These are phyloP conservation scores for Quercus parvula DNA, from an alignment of 306 rosid species.

Conservation along the genomic window DNA sequence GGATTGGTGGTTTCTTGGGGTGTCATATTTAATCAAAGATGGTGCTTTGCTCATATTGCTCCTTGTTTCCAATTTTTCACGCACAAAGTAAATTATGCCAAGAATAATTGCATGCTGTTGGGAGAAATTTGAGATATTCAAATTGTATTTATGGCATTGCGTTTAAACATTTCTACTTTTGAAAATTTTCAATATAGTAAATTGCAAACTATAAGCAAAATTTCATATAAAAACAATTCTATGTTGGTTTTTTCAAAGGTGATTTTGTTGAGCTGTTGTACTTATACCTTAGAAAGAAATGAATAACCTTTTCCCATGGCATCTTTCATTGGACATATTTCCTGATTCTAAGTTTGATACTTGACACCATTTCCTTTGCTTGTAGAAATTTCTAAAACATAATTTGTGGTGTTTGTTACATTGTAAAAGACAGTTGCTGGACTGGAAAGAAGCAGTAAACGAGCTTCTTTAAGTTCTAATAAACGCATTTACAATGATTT, in stretches of 20 bases:
- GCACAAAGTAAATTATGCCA: background rate
- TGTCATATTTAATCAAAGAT: background rate
- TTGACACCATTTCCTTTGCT: conserved; percentile 15
- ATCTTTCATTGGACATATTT: background rate
- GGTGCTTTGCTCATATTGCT: background rate
- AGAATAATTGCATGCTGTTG: background rate
- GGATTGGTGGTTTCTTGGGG: background rate
- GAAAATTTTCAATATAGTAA: background rate
- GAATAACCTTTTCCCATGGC: background rate
- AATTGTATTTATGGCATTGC: background rate
- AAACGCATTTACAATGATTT: conserved; percentile 24
- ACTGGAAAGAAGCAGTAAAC: conserved; percentile 32
- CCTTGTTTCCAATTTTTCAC: background rate
- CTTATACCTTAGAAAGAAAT: conserved; percentile 8
- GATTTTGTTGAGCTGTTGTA: background rate
- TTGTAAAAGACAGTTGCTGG: conserved; percentile 59
- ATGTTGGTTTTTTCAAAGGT: background rate
- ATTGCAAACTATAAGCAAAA: conserved; percentile 12
- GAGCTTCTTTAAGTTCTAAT: conserved; percentile 35
- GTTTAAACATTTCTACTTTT: background rate
- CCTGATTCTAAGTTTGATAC: conserved; percentile 3
- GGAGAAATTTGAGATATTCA: background rate
- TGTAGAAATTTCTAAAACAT: conserved; percentile 34
- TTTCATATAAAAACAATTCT: background rate
- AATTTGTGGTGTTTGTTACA: conserved; percentile 39